These are phyloP conservation scores for Heliosperma pusillum DNA, from an alignment of 148 eudicot genomes.

Conservation along the genomic window DNA sequence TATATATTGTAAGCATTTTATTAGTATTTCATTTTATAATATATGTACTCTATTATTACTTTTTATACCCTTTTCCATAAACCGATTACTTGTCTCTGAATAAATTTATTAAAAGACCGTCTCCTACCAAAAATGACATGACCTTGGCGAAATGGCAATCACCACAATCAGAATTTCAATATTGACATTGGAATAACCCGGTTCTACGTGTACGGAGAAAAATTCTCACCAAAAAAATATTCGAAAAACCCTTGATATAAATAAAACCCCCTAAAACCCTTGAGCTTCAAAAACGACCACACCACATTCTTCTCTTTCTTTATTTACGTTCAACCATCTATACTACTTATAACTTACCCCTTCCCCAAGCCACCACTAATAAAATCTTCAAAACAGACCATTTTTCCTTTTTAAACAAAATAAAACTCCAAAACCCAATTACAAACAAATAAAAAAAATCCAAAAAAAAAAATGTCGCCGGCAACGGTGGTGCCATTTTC, in stretches of 20 bases:
- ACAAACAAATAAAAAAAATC: not conserved
- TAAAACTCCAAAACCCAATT: not conserved
- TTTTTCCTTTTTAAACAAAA: not conserved
- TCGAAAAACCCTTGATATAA: not conserved
- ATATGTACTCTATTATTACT: no score
- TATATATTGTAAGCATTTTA: no score
- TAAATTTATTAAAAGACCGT: no score
- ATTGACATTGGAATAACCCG: slow-evolving; percentile 10
- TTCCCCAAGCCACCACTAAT: not conserved
- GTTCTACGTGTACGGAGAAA: slow-evolving; percentile 5
- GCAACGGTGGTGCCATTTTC: slow-evolving; percentile 27
- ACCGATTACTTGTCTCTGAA: no score
- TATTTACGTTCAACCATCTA: no score
- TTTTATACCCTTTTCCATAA: no score
- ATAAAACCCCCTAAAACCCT: slow-evolving; percentile 26
- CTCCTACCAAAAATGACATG: no score
- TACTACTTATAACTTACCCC: no score
- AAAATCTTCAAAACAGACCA: not conserved
- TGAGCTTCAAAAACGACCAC: not conserved
- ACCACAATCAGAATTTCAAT: no score
- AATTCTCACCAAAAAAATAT: not conserved
- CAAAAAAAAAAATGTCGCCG: slow-evolving; percentile 45
- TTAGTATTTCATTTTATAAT: no score
- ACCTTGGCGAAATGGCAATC: no score
- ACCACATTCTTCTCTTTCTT: not conserved